phyloP scores from a whole-genome alignment of 192 early-diverging fungal species.

The Backusella parvicylindrica region DNA sequence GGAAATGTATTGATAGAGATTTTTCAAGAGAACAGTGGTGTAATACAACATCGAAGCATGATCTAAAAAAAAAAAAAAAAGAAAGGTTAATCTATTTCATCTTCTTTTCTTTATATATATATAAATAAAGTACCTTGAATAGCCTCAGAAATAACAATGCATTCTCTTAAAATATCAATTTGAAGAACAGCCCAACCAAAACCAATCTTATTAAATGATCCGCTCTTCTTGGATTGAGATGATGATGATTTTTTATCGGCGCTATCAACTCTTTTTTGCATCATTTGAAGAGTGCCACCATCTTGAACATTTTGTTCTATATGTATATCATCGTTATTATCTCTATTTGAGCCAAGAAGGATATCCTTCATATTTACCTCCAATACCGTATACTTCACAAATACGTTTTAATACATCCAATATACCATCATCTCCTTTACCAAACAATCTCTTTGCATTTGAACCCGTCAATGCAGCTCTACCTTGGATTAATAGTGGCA shows the following conservation, averaged over 20 bases:
- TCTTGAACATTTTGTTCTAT: constrained; percentile 24
- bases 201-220: not conserved
- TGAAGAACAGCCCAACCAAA: constrained; percentile 80
- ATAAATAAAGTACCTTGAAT: constrained; percentile 52
- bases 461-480: constrained; percentile 8
- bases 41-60: constrained; percentile 58
- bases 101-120: constrained; percentile 1
- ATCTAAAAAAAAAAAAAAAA: constrained; percentile 41
- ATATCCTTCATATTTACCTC: constrained; percentile 13
- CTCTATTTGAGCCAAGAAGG: not conserved
- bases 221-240: not conserved
- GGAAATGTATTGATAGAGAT: constrained; percentile 56
- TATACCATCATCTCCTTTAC: constrained; percentile 46
- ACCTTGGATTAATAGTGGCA: constrained; percentile 31
- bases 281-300: constrained; percentile 20
- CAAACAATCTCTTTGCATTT: not conserved
- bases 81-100: not conserved
- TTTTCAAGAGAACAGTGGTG: constrained; percentile 61
- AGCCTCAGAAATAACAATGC: constrained; percentile 64
- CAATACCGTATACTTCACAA: constrained; percentile 68
- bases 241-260: not conserved
- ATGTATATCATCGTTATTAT: not conserved
- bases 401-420: constrained; percentile 64
- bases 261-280: not conserved
- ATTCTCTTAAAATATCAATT: constrained; percentile 73